Percentiles rank a stretch among this genome's conserved stretches.
Conservation (phyloP, 768 basidiomycete genomes). For the Dacryopinax spathularia region DNA sequence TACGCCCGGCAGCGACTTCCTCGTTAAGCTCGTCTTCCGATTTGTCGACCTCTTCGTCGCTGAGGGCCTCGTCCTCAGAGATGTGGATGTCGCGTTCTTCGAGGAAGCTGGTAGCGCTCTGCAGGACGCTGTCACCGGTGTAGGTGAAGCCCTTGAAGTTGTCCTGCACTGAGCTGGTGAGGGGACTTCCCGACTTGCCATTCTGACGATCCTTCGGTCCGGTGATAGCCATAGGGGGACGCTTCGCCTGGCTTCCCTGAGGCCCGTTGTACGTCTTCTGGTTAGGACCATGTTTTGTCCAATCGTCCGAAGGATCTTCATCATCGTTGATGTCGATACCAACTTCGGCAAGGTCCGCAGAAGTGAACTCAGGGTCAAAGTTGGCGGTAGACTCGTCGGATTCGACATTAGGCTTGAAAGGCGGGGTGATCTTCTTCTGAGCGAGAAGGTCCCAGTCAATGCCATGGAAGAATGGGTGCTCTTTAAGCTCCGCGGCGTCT, state of each 20-base stretch:
- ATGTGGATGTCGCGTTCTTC: slow-evolving; percentile 16
- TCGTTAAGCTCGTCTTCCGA: slow-evolving; percentile 72
- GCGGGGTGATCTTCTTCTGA: slow-evolving; percentile 81
- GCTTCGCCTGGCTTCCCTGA: slow-evolving; percentile 43
- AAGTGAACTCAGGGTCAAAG: slow-evolving; percentile 96
- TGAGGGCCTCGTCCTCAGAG: slow-evolving; percentile 28
- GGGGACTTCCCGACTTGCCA: slow-evolving; percentile 44
- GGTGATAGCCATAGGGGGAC: slow-evolving; percentile 30
- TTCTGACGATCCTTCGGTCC: slow-evolving; percentile 39
- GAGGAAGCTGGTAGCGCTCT: slow-evolving; percentile 16
- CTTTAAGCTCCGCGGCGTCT: slow-evolving; percentile 88
- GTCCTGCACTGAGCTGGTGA: slow-evolving; percentile 88
- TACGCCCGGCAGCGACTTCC: slow-evolving; percentile 50
- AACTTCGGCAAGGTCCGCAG: slow-evolving; percentile 68
- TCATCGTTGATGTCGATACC: slow-evolving; percentile 32
- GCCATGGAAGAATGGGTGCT: slow-evolving; percentile 79
- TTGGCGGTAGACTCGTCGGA: slow-evolving; percentile 96
- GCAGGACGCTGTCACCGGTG: slow-evolving; percentile 22
- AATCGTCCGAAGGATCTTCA: slow-evolving; percentile 37
- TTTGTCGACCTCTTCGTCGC: slow-evolving; percentile 25
- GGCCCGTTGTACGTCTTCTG: slow-evolving; percentile 62
- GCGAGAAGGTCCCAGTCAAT: slow-evolving; percentile 88
- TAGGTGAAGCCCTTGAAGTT: slow-evolving; percentile 86
- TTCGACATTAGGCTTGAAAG: slow-evolving; percentile 95
- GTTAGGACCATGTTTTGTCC: slow-evolving; percentile 26